Evolutionary conservation across 1,284 basidiomycete species (phyloP).

Genomic region (Sphaerobolus stellatus): DNA sequence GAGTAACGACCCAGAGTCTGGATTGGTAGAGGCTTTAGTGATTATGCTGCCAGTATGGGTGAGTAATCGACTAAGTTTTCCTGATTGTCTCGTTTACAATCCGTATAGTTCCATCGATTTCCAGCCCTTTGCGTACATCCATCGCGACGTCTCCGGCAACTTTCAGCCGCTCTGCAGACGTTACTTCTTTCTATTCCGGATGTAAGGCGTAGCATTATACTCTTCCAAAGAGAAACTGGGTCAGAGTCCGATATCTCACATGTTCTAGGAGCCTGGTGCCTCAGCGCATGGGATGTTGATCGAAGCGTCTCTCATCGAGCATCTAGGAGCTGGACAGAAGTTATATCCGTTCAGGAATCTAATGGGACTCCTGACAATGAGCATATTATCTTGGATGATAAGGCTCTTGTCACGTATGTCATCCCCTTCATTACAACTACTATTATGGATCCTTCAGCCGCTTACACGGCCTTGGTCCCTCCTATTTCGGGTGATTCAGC

Average conservation of each 20-base stretch:
- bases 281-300: slow-evolving; percentile 74
- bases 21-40: slow-evolving; percentile 48
- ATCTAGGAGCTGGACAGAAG: slow-evolving; percentile 49
- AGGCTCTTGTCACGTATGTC: neutral
- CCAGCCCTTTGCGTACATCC: slow-evolving; percentile 81
- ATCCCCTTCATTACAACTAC: slow-evolving; percentile 9
- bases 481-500: neutral
- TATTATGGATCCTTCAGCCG: slow-evolving; percentile 7
- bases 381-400: slow-evolving; percentile 6
- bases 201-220: slow-evolving; percentile 56
- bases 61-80: slow-evolving; percentile 40
- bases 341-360: neutral
- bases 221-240: slow-evolving; percentile 57
- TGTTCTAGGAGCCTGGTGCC: slow-evolving; percentile 79
- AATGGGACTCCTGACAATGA: neutral
- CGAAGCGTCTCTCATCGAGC: slow-evolving; percentile 56
- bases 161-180: slow-evolving; percentile 69
- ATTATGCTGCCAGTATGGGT: slow-evolving; percentile 89
- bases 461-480: slow-evolving; percentile 5
- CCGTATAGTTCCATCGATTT: slow-evolving; percentile 77
- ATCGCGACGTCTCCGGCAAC: slow-evolving; percentile 71
- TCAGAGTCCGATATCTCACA: slow-evolving; percentile 60
- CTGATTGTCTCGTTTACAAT: slow-evolving; percentile 9
- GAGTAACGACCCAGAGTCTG: slow-evolving; percentile 37
- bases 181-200: slow-evolving; percentile 61